Conservation (phyloP, 305 asterid genomes). For the Fraxinus platypoda region DNA sequence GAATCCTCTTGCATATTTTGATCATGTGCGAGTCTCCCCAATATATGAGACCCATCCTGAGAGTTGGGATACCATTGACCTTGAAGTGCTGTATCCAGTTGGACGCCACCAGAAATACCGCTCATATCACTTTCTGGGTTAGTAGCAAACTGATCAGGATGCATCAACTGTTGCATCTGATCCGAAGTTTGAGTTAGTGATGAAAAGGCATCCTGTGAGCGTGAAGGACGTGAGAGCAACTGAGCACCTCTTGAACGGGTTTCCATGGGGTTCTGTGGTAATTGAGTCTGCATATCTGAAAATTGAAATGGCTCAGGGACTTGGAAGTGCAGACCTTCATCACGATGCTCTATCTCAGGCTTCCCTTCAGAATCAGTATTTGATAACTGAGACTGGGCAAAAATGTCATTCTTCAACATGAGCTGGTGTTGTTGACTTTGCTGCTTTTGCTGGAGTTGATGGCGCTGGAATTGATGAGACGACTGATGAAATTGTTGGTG, state of each 20-base stretch:
- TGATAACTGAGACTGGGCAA: constrained; percentile 57
- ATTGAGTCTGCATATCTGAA: constrained; percentile 61
- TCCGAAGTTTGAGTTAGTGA: constrained; percentile 52
- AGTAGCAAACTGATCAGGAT: constrained; percentile 52
- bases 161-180: constrained; percentile 54
- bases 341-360: constrained; percentile 54
- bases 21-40: constrained; percentile 45
- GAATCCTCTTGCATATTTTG: constrained; percentile 58
- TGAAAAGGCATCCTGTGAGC: constrained; percentile 44
- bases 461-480: constrained; percentile 66
- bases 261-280: constrained; percentile 46
- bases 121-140: constrained; percentile 53
- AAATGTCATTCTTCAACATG: constrained; percentile 45
- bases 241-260: constrained; percentile 55
- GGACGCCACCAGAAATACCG: constrained; percentile 49
- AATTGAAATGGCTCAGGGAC: constrained; percentile 55
- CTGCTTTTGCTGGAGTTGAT: constrained; percentile 57
- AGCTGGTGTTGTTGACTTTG: constrained; percentile 63
- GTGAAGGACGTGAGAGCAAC: constrained; percentile 47
- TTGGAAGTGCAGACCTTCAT: constrained; percentile 54
- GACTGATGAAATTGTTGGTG: constrained; percentile 58
- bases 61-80: constrained; percentile 57
- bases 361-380: constrained; percentile 51
- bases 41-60: constrained; percentile 50
- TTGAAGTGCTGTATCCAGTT: constrained; percentile 43